Evolutionary conservation across 371 early-diverging fungal genomes (phyloP), one percentile per base, ranked within the genome.

Genomic region (Entomophthora muscae): DNA sequence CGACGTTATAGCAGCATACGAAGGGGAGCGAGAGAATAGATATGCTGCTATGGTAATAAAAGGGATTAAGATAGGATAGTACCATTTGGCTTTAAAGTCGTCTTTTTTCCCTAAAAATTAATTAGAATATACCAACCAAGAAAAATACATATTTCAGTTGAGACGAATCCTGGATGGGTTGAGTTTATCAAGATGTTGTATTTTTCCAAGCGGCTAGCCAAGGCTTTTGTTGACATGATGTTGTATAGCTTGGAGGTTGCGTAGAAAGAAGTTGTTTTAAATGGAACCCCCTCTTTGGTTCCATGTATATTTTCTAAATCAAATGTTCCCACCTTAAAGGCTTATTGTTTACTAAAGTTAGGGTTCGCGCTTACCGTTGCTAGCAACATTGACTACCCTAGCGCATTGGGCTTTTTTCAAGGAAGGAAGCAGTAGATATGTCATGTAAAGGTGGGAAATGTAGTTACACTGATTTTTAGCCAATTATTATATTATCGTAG

Each of bases 101-200:
- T n/a, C 24, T 55, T 55, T 55, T 24, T 27, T 55, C 28, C 24
- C 55, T 55, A 55, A 5, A 55, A 21, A 21, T 21, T 55, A 26
- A 10, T 55, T 12, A 55, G 26, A 27, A 27, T 26, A 55, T 26
- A 27, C 5, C 21, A 27, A 10, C 3, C 12, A 55, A 27, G 26
- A 21, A 10, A 55, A 5, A 10, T 55, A 55, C 55, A n/a, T 24
- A 55, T 55, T 3, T 55, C 55, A 27, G 55, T 21, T 12, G 55
- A 55, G 26, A 57, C 58, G 32, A 26, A 57, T 3, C 91, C 91
- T 0, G 91, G 90, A 66, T 89, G 85, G 26, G 75, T 68, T 42
- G 73, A 54, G 64, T 85, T 85, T 32, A 81, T 82, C n/a, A 76
- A 75, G 12, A 87, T 73, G 27, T 73, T 52, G 52, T 76, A 70